phyloP scores from a whole-genome alignment of 257 asterid genomes.

The Penstemon newberryi region DNA sequence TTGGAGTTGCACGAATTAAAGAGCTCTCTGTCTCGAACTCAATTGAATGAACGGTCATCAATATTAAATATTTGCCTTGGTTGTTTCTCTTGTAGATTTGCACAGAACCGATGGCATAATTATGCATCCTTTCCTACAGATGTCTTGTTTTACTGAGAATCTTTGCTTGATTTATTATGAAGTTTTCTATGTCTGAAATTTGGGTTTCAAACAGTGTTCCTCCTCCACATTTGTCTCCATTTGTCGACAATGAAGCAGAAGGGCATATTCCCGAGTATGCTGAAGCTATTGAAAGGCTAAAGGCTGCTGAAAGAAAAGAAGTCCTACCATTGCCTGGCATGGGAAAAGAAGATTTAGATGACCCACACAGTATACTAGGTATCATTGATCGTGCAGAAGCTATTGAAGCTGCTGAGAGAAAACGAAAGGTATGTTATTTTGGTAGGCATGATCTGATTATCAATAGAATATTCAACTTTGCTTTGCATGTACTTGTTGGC shows the following conservation, averaged over 20 bases:
- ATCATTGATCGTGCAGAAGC: conserved; percentile 76
- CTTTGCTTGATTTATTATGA: not conserved
- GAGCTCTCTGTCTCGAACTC: too few species aligned
- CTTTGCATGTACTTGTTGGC: not conserved
- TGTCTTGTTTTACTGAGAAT: not conserved
- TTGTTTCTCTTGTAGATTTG: not conserved
- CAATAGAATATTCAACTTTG: not conserved
- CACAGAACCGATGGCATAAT: too few species aligned
- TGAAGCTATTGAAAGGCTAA: conserved; percentile 76
- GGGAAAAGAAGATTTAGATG: conserved; percentile 78
- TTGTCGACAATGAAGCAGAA: conserved; percentile 93
- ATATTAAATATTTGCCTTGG: not conserved
- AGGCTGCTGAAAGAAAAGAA: conserved; percentile 87
- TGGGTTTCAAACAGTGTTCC: conserved; percentile 62
- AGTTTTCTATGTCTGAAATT: not conserved
- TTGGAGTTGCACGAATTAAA: not conserved
- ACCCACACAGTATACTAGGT: conserved; percentile 71
- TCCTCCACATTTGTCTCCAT: conserved; percentile 98
- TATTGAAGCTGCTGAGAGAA: conserved; percentile 75
- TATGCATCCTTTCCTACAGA: too few species aligned
- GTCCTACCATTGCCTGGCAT: conserved; percentile 92
- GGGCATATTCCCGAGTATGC: conserved; percentile 98
- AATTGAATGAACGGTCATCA: too few species aligned
- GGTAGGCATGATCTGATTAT: not conserved
- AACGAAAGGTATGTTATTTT: conserved; percentile 53